Evolutionary conservation across 2,329 filamentous ascomycete genomes (phyloP).

Genomic region (Phialophora tarda): DNA sequence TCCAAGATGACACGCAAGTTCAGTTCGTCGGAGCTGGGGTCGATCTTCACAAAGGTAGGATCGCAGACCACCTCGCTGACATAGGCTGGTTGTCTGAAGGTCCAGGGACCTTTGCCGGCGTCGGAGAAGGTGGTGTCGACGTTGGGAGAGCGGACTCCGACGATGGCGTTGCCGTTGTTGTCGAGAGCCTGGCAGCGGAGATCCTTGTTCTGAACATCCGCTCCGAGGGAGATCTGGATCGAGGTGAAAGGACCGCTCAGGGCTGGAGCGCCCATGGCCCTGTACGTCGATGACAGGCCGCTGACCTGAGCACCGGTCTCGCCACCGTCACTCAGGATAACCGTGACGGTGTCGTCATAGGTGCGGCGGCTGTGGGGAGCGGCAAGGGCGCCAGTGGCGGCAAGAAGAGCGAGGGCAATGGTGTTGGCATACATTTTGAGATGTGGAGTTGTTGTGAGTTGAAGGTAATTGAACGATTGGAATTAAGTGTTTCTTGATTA

Average conservation of each 20-base stretch:
- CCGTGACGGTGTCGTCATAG: slow-evolving; percentile 28
- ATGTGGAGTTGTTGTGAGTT: slow-evolving; percentile 10
- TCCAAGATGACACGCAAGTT: slow-evolving; percentile 30
- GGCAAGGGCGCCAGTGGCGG: slow-evolving; percentile 33
- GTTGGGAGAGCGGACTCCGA: slow-evolving; percentile 28
- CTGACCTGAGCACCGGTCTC: slow-evolving; percentile 23
- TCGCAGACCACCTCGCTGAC: slow-evolving; percentile 36
- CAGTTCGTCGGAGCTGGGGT: slow-evolving; percentile 12
- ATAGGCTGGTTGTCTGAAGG: slow-evolving; percentile 24
- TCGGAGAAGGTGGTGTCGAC: slow-evolving; percentile 37
- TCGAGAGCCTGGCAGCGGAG: slow-evolving; percentile 36
- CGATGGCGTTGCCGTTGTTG: slow-evolving; percentile 31
- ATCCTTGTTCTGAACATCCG: slow-evolving; percentile 29
- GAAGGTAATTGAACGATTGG: slow-evolving; percentile 12
- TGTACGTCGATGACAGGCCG: slow-evolving; percentile 17
- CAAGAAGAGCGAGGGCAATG: slow-evolving; percentile 29
- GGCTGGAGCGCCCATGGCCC: slow-evolving; percentile 18
- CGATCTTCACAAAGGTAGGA: slow-evolving; percentile 33
- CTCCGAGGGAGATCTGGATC: slow-evolving; percentile 29
- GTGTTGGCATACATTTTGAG: slow-evolving; percentile 21
- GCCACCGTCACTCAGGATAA: slow-evolving; percentile 29
- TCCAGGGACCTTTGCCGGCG: slow-evolving; percentile 35
- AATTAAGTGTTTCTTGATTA: slow-evolving; percentile 15
- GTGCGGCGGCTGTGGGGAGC: slow-evolving; percentile 26
- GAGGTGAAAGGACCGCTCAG: slow-evolving; percentile 31